Conservation (phyloP, 176 grass and related monocot genomes). For the Eragrostis nindensis region DNA sequence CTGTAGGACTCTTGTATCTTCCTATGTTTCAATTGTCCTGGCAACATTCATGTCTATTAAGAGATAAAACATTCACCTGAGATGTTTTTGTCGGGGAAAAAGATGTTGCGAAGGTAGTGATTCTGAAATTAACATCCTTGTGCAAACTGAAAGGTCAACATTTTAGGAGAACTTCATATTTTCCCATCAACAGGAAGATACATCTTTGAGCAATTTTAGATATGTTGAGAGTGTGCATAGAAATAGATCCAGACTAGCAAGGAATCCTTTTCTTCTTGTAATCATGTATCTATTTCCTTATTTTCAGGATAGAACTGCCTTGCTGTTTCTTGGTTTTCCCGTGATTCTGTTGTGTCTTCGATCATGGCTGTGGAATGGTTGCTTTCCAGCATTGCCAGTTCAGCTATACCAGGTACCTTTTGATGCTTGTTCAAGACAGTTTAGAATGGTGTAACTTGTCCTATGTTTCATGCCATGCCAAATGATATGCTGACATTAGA, state of each 20-base stretch:
- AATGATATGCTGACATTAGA: slow-evolving; percentile 31
- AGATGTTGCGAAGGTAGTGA: not conserved
- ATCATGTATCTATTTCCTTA: not conserved
- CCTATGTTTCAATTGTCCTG: not conserved
- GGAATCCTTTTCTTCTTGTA: not conserved
- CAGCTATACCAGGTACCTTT: slow-evolving; percentile 91
- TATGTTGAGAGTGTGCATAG: no score
- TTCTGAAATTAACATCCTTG: not conserved
- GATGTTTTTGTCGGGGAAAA: not conserved
- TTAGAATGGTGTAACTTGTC: slow-evolving; percentile 28
- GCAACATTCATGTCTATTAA: not conserved
- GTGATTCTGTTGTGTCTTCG: slow-evolving; percentile 76
- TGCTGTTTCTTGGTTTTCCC: slow-evolving; percentile 95
- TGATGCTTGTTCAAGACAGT: slow-evolving; percentile 15
- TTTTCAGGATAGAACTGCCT: slow-evolving; percentile 94
- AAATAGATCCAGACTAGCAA: slow-evolving; percentile 5
- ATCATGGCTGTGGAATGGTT: slow-evolving; percentile 84
- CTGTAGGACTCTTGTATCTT: not conserved
- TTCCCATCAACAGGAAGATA: no score
- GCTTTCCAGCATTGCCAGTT: slow-evolving; percentile 90
- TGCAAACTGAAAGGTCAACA: not conserved
- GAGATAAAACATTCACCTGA: not conserved
- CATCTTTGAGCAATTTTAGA: no score
- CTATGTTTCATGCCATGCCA: slow-evolving; percentile 8
- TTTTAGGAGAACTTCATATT: not conserved